A percentile compares a stretch with the other conserved stretches of the same genome.
phyloP scores from a whole-genome alignment of 1,139 yeast genomes.

The Kodamaea suecica region DNA sequence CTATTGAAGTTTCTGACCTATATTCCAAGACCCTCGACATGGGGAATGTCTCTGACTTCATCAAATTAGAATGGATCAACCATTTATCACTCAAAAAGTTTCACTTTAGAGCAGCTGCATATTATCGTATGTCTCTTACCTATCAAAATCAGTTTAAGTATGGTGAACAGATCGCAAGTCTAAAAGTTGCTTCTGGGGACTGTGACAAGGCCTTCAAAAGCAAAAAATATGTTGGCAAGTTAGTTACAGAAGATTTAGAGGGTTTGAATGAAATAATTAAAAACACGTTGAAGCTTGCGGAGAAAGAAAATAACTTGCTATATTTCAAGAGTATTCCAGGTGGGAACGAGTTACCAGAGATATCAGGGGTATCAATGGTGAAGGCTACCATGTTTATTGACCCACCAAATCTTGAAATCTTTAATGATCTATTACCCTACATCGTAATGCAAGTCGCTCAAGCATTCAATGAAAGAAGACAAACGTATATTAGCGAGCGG shows the following conservation, averaged over 20 bases:
- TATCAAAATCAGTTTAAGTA: conserved; percentile 50
- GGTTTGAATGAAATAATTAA: conserved; percentile 46
- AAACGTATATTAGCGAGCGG: conserved; percentile 49
- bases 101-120: conserved; percentile 72
- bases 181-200: conserved; percentile 36
- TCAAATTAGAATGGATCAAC: conserved; percentile 62
- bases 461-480: conserved; percentile 67
- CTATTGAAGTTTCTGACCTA: conserved; percentile 58
- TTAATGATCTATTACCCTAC: conserved; percentile 62
- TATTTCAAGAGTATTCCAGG: conserved; percentile 66
- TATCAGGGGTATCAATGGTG: conserved; percentile 56
- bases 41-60: conserved; percentile 49
- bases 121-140: conserved; percentile 55
- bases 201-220: conserved; percentile 38
- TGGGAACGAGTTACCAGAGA: conserved; percentile 36
- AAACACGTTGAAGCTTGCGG: conserved; percentile 52
- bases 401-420: conserved; percentile 29
- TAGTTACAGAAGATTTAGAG: conserved; percentile 46
- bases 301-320: conserved; percentile 77
- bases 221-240: conserved; percentile 40
- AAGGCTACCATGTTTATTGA: conserved; percentile 40
- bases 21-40: conserved; percentile 47
- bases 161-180: conserved; percentile 68
- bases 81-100: conserved; percentile 54
- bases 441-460: conserved; percentile 63